A percentile compares a stretch with the other conserved stretches of the same genome.
Evolutionary conservation across 176 grass and related monocot genomes (phyloP).

Genomic region (Sorghum bicolor): DNA sequence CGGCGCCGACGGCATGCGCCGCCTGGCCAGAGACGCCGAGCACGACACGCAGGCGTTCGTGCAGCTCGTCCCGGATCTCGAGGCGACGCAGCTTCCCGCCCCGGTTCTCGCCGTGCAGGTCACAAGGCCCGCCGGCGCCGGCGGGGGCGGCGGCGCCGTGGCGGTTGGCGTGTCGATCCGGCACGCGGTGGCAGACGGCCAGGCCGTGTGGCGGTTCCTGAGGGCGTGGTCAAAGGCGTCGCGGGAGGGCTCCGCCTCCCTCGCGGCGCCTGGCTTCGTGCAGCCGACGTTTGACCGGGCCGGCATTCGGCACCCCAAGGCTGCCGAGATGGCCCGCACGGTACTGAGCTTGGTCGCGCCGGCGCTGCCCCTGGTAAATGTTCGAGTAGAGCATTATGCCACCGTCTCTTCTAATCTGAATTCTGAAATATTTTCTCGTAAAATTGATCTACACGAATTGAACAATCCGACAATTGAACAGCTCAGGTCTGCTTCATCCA

Average conservation of each 20-base stretch:
- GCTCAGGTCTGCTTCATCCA: background rate
- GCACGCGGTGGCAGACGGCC: constrained; percentile 46
- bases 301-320: background rate
- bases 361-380: background rate
- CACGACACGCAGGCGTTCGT: constrained; percentile 37
- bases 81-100: constrained; percentile 1
- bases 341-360: background rate
- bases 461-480: background rate
- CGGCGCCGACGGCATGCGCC: constrained; percentile 28
- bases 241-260: background rate
- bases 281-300: constrained; percentile 38
- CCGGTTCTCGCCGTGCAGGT: constrained; percentile 48
- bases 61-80: constrained; percentile 36
- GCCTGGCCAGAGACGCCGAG: background rate
- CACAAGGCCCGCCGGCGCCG: constrained; percentile 7
- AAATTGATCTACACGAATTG: background rate
- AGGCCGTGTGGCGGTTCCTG: constrained; percentile 48
- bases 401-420: background rate
- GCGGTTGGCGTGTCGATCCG: constrained; percentile 32
- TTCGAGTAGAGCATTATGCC: background rate
- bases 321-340: background rate
- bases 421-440: background rate
- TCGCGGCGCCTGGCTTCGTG: background rate
- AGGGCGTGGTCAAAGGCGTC: constrained; percentile 40
- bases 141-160: background rate